These are phyloP conservation scores for Suillus plorans DNA, from an alignment of 768 basidiomycete genomes.

Conservation along the genomic window DNA sequence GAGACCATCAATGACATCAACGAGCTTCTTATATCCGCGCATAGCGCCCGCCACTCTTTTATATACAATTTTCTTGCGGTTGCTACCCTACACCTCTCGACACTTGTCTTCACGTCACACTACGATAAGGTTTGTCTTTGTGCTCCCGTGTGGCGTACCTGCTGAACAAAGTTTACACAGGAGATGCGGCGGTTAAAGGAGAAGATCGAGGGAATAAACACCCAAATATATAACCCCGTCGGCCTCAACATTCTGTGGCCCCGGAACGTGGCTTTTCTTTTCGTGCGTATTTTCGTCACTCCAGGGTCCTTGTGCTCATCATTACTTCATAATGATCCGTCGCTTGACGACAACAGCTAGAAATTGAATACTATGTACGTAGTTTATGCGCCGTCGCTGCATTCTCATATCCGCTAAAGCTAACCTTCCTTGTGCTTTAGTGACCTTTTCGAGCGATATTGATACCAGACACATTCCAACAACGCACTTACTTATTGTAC, in stretches of 20 bases:
- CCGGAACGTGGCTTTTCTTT: constrained; percentile 81
- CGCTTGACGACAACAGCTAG: constrained; percentile 54
- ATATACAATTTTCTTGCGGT: constrained; percentile 80
- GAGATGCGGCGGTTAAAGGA: constrained; percentile 70
- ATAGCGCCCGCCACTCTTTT: constrained; percentile 70
- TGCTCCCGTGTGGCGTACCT: background rate
- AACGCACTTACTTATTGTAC: constrained; percentile 4
- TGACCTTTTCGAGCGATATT: constrained; percentile 5
- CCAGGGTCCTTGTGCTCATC: background rate
- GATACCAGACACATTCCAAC: constrained; percentile 1
- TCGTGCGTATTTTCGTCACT: constrained; percentile 57
- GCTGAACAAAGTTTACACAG: constrained; percentile 39
- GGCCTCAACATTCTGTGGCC: constrained; percentile 92
- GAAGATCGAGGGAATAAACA: constrained; percentile 69
- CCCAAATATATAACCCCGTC: constrained; percentile 73
- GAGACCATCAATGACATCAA: constrained; percentile 92
- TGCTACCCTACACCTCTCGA: constrained; percentile 77
- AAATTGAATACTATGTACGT: constrained; percentile 93
- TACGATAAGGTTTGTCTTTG: constrained; percentile 67
- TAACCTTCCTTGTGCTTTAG: constrained; percentile 4
- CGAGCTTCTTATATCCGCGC: constrained; percentile 80
- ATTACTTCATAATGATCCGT: background rate
- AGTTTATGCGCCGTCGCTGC: background rate
- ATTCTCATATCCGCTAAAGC: background rate
- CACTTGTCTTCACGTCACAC: constrained; percentile 66